Evolutionary conservation across 768 basidiomycete species (phyloP).

Genomic region (Suillus brevipes): DNA sequence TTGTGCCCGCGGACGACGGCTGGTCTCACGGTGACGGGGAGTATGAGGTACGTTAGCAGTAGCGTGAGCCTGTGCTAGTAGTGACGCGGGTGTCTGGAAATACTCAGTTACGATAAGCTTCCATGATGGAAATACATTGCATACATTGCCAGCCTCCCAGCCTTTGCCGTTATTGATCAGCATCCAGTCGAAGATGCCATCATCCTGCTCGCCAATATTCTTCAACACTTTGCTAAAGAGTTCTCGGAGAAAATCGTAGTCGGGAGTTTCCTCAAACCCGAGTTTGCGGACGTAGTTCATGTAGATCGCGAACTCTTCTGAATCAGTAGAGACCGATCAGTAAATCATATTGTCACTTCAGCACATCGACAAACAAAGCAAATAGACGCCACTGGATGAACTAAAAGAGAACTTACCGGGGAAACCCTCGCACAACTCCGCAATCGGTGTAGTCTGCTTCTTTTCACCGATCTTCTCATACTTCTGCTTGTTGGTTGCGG

Average conservation of each 20-base stretch:
- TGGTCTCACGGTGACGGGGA: constrained; percentile 54
- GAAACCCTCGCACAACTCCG: constrained; percentile 94
- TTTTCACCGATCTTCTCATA: constrained; percentile 99
- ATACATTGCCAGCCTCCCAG: constrained; percentile 87
- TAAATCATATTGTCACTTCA: neutral
- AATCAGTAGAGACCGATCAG: constrained; percentile 9
- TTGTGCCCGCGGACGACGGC: constrained; percentile 56
- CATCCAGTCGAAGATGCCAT: constrained; percentile 97
- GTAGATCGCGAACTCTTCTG: constrained; percentile 98
- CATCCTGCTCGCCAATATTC: constrained; percentile 84
- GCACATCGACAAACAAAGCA: constrained; percentile 4
- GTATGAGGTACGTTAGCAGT: constrained; percentile 56
- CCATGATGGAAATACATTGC: constrained; percentile 32
- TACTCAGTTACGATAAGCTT: constrained; percentile 8
- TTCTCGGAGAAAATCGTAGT: constrained; percentile 97
- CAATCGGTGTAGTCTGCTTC: constrained; percentile 91
- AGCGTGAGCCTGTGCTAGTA: constrained; percentile 53
- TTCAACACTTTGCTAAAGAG: constrained; percentile 91
- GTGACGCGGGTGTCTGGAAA: constrained; percentile 43
- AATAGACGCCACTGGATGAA: neutral
- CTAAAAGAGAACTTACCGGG: constrained; percentile 56
- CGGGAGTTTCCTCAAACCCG: constrained; percentile 95
- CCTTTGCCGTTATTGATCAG: constrained; percentile 90
- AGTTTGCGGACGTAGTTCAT: constrained; percentile 99
- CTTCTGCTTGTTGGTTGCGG: constrained; percentile 99